A percentile compares a stretch with the other conserved stretches of the same genome.
phyloP scores from a whole-genome alignment of 495 filamentous ascomycete genomes.

The Pseudoneurospora amorphoporcata region DNA sequence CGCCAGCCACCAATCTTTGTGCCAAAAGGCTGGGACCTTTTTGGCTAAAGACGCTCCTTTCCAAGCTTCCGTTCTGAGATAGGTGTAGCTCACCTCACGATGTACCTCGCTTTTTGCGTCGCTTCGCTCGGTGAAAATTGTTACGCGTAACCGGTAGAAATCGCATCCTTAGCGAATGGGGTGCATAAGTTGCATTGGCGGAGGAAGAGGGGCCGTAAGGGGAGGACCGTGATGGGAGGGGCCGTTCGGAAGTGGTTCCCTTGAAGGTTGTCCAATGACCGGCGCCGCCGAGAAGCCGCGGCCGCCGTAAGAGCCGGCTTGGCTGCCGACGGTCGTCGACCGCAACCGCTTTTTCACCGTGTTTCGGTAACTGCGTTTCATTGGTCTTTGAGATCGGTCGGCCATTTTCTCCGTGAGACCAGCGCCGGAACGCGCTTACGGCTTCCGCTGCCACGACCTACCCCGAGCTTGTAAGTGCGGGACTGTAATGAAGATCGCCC shows the following conservation, averaged over 20 bases:
- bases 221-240: not conserved
- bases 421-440: not conserved
- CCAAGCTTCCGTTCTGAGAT: not conserved
- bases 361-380: not conserved
- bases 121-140: not conserved
- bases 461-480: not conserved
- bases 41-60: not conserved
- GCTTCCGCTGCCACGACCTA: not conserved
- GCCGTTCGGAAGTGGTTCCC: not conserved
- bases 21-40: not conserved
- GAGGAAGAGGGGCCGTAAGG: not conserved
- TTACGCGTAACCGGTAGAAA: not conserved
- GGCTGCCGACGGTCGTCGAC: not conserved
- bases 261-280: not conserved
- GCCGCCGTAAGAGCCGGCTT: not conserved
- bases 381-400: not conserved
- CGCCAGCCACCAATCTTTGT: not conserved
- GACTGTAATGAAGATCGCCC: not conserved
- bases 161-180: not conserved
- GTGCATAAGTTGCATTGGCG: not conserved
- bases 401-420: not conserved
- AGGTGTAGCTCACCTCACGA: not conserved
- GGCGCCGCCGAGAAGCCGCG: not conserved
- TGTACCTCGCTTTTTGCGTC: not conserved
- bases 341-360: not conserved